phyloP scores from a whole-genome alignment of 495 filamentous ascomycete genomes.

The Neurospora sp. region DNA sequence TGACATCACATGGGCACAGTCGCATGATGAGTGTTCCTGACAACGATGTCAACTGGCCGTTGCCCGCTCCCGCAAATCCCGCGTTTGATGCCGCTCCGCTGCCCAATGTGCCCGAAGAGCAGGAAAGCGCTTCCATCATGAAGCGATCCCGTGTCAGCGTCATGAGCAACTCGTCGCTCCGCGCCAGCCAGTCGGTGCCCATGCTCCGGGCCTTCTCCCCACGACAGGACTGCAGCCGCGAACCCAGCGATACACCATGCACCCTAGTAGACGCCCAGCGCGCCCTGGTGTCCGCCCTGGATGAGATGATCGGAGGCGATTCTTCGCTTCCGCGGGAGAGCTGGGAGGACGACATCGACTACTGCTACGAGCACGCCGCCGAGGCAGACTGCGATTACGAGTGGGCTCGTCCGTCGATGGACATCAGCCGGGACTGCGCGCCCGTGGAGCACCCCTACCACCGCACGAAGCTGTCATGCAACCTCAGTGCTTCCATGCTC shows the following conservation, averaged over 20 bases:
- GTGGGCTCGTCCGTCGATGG: conserved; percentile 54
- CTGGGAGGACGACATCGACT: conserved; percentile 95
- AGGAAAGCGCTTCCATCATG: conserved; percentile 35
- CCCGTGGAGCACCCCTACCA: conserved; percentile 15
- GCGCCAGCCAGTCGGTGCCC: conserved; percentile 37
- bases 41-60: conserved; percentile 34
- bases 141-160: conserved; percentile 29
- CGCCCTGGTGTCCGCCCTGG: conserved; percentile 17
- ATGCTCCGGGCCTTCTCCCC: conserved; percentile 31
- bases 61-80: conserved; percentile 34
- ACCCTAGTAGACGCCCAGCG: conserved; percentile 27
- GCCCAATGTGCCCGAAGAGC: conserved; percentile 67
- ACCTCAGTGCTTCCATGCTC: conserved; percentile 27
- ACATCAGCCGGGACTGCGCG: conserved; percentile 25
- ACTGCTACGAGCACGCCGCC: conserved; percentile 81
- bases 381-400: conserved; percentile 88
- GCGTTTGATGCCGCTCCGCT: conserved; percentile 35
- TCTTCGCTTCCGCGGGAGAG: conserved; percentile 31
- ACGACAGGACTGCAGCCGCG: conserved; percentile 18
- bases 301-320: conserved; percentile 33
- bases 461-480: conserved; percentile 13
- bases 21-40: conserved; percentile 38
- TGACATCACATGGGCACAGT: conserved; percentile 17
- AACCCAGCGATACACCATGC: conserved; percentile 32
- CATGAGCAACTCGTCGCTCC: conserved; percentile 33